These are phyloP conservation scores for Gilbertella persicaria DNA, from an alignment of 371 early-diverging fungal genomes.

Conservation along the genomic window DNA sequence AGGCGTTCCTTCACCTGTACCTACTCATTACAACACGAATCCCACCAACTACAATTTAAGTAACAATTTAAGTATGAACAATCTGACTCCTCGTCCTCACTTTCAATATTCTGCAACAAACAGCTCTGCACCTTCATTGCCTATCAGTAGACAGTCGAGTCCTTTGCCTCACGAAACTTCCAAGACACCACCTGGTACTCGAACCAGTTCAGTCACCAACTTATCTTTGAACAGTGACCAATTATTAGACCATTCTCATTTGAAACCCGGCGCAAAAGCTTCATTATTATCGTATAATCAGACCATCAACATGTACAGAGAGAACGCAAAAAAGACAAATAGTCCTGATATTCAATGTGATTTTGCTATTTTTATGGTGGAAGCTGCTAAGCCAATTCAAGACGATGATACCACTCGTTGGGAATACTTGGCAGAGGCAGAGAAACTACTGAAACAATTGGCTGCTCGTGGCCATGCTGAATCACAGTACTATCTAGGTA, in stretches of 20 bases:
- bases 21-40: constrained; percentile 14
- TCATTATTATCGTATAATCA: constrained; percentile 64
- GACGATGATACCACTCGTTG: constrained; percentile 56
- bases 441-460: constrained; percentile 60
- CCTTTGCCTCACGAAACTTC: constrained; percentile 20
- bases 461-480: constrained; percentile 66
- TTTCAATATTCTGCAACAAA: constrained; percentile 24
- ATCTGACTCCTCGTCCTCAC: constrained; percentile 13
- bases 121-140: constrained; percentile 28
- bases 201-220: constrained; percentile 36
- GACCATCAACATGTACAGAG: constrained; percentile 72
- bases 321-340: constrained; percentile 80
- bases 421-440: constrained; percentile 65
- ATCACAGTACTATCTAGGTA: constrained; percentile 69
- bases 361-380: constrained; percentile 80
- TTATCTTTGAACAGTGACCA: constrained; percentile 42
- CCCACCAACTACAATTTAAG: constrained; percentile 3
- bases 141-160: constrained; percentile 21
- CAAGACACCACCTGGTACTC: constrained; percentile 37
- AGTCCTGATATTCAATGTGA: constrained; percentile 81
- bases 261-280: constrained; percentile 68
- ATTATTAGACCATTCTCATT: constrained; percentile 65
- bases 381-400: constrained; percentile 61
- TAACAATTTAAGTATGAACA: constrained; percentile 1
- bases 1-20: constrained; percentile 12